Percentiles rank a stretch among this genome's conserved stretches.
Evolutionary conservation across 2,329 filamentous ascomycete species (phyloP).

Genomic region (Stemphylium vesicarium): DNA sequence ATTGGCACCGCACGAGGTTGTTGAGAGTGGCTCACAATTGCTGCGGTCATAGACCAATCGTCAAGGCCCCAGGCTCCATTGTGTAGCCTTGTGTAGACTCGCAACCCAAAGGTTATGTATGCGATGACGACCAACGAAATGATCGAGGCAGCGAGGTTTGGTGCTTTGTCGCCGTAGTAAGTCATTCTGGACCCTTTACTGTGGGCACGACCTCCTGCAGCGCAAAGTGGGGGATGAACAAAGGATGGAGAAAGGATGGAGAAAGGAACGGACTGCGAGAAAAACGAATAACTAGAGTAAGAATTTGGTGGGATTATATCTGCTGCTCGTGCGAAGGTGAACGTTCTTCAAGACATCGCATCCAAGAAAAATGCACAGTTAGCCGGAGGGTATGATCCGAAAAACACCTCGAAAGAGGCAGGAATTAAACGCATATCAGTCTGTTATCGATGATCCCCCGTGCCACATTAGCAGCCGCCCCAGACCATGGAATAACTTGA

Average conservation of each 20-base stretch:
- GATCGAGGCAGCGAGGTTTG: slow-evolving; percentile 8
- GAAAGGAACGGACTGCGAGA: background rate
- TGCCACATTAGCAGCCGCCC: slow-evolving; percentile 1
- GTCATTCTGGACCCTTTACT: slow-evolving; percentile 5
- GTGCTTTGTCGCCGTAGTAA: slow-evolving; percentile 12
- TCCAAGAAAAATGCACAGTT: background rate
- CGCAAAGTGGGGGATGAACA: background rate
- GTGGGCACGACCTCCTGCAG: background rate
- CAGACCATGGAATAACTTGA: slow-evolving; percentile 5
- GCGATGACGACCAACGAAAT: slow-evolving; percentile 8
- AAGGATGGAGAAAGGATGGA: background rate
- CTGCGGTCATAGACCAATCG: slow-evolving; percentile 14
- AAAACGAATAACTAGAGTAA: background rate
- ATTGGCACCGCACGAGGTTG: background rate
- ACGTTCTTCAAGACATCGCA: background rate
- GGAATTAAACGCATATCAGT: slow-evolving; percentile 7
- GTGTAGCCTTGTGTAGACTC: slow-evolving; percentile 13
- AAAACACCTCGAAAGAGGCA: background rate
- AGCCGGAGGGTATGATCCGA: background rate
- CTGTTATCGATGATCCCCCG: slow-evolving; percentile 5
- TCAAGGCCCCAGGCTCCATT: slow-evolving; percentile 14
- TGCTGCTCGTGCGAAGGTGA: background rate
- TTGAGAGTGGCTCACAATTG: background rate
- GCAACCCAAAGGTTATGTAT: slow-evolving; percentile 7
- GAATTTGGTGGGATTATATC: background rate